These are phyloP conservation scores for Phytophthora hibernalis DNA, from an alignment of 352 stramenopile genomes.

Conservation along the genomic window DNA sequence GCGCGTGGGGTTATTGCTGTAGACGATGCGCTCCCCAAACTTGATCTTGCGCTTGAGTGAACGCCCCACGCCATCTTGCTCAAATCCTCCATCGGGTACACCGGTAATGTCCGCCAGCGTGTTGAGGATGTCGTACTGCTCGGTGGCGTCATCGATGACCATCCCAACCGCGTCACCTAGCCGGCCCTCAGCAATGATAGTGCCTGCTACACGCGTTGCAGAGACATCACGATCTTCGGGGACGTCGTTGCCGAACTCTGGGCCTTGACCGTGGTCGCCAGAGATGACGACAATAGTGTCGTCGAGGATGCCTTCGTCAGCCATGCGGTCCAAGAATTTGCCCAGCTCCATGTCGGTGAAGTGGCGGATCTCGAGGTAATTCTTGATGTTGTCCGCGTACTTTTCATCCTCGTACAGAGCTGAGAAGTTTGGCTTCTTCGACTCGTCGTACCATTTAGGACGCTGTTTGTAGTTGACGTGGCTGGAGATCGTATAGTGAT, in stretches of 20 bases:
- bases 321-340: conserved; percentile 53
- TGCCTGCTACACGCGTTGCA: conserved; percentile 39
- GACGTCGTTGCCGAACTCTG: conserved; percentile 43
- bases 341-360: conserved; percentile 58
- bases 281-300: conserved; percentile 61
- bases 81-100: conserved; percentile 49
- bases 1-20: conserved; percentile 54
- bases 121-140: conserved; percentile 65
- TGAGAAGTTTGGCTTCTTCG: conserved; percentile 51
- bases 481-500: conserved; percentile 63
- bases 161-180: conserved; percentile 42
- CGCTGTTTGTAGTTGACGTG: conserved; percentile 39
- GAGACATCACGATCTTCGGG: conserved; percentile 42
- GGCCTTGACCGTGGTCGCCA: conserved; percentile 55
- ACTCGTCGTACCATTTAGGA: conserved; percentile 46
- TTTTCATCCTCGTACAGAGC: conserved; percentile 39
- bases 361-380: conserved; percentile 64
- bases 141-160: conserved; percentile 44
- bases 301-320: conserved; percentile 46
- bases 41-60: conserved; percentile 52
- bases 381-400: conserved; percentile 34
- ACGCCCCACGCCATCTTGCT: conserved; percentile 57
- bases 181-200: conserved; percentile 52
- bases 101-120: conserved; percentile 64
- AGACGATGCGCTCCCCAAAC: conserved; percentile 37